phyloP scores from a whole-genome alignment of 345 rosid species.

The thale cress (Arabidopsis thaliana) region TAIR10.1 NC_003070.9:12354501-12355000 shows the following conservation, averaged over 20 bases:
- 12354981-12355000: conserved; percentile 25
- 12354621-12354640: conserved; percentile 48
- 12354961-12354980: conserved; percentile 16
- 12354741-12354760: conserved; percentile 43
- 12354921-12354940: conserved; percentile 40
- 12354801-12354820: conserved; percentile 31
- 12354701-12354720: conserved; percentile 34
- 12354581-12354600: conserved; percentile 42
- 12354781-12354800: conserved; percentile 42
- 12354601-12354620: conserved; percentile 40
- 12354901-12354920: conserved; percentile 36
- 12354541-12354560: conserved; percentile 45
- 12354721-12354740: conserved; percentile 33
- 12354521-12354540: conserved; percentile 37
- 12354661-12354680: conserved; percentile 47
- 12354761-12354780: conserved; percentile 39
- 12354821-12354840: conserved; percentile 37
- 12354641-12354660: conserved; percentile 42
- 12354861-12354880: conserved; percentile 31
- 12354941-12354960: conserved; percentile 35
- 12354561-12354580: conserved; percentile 41
- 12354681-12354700: conserved; percentile 32
- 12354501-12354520: conserved; percentile 35
- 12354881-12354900: conserved; percentile 39
- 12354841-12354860: conserved; percentile 37